A percentile compares a stretch with the other conserved stretches of the same genome.
Evolutionary conservation across 495 filamentous ascomycete genomes (phyloP).

Genomic region (Lophiostoma macrostomum): DNA sequence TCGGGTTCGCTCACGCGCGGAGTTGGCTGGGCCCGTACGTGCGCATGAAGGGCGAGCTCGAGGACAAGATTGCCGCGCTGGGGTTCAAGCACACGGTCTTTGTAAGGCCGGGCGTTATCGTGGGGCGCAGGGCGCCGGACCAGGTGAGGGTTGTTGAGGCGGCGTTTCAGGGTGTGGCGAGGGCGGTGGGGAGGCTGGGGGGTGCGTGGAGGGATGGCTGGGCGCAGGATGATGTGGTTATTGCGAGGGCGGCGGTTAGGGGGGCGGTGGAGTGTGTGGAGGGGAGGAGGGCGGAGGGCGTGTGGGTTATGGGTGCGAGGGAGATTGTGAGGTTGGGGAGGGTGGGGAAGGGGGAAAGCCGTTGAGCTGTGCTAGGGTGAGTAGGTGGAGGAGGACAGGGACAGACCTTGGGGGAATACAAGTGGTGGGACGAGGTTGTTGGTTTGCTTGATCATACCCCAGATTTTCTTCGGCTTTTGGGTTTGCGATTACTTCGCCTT

Average conservation of each 20-base stretch:
- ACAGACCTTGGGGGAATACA: background rate
- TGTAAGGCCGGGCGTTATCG: conserved; percentile 68
- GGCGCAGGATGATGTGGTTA: conserved; percentile 72
- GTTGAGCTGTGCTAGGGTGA: background rate
- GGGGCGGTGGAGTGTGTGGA: conserved; percentile 47
- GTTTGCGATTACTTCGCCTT: too few species aligned
- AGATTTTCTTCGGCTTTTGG: too few species aligned
- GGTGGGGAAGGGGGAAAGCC: conserved; percentile 6
- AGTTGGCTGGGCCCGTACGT: conserved; percentile 43
- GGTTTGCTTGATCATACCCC: too few species aligned
- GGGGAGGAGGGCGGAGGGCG: conserved; percentile 37
- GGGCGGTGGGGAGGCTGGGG: conserved; percentile 52
- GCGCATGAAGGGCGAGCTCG: conserved; percentile 78
- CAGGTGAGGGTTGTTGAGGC: conserved; percentile 52
- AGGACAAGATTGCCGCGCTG: conserved; percentile 67
- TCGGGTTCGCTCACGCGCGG: conserved; percentile 20
- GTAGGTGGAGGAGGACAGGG: background rate
- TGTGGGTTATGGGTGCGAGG: conserved; percentile 33
- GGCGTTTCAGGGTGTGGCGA: conserved; percentile 50
- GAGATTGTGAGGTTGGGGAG: conserved; percentile 41
- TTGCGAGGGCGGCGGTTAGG: conserved; percentile 68
- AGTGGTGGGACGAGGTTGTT: too few species aligned
- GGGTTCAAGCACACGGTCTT: conserved; percentile 74
- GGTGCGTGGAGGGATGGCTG: conserved; percentile 57
- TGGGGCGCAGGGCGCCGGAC: conserved; percentile 67